Evolutionary conservation across 2,329 filamentous ascomycete genomes (phyloP).

Genomic region (Xylariaceae sp.): DNA sequence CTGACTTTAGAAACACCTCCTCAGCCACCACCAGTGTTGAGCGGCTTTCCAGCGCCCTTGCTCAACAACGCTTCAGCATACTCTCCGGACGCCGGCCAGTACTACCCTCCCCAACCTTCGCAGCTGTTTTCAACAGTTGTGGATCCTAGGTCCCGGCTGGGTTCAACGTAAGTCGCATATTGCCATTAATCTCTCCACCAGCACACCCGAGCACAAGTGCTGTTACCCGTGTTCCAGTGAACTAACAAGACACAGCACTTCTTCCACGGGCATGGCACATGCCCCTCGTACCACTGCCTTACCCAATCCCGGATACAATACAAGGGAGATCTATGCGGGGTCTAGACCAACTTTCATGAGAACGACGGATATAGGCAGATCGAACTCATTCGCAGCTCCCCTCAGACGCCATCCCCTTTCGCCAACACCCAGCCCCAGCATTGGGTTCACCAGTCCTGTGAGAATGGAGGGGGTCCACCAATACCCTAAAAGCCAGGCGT

Average conservation of each 20-base stretch:
- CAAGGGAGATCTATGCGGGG: conserved; percentile 52
- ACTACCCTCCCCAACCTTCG: conserved; percentile 41
- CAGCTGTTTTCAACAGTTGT: conserved; percentile 37
- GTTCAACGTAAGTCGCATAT: conserved; percentile 48
- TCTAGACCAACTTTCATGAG: conserved; percentile 47
- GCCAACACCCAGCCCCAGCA: conserved; percentile 47
- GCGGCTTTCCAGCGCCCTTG: conserved; percentile 48
- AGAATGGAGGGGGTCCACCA: conserved; percentile 47
- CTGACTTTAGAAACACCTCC: conserved; percentile 50
- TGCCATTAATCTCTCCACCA: conserved; percentile 8
- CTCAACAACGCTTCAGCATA: conserved; percentile 46
- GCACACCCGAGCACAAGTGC: too few relatives aligned
- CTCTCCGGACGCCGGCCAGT: conserved; percentile 42
- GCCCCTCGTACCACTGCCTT: conserved; percentile 50
- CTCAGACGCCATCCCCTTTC: conserved; percentile 51
- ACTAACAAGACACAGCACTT: conserved; percentile 41
- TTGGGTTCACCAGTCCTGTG: conserved; percentile 40
- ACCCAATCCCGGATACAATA: conserved; percentile 48
- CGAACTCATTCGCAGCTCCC: conserved; percentile 46
- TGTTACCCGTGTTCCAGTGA: conserved; percentile 29
- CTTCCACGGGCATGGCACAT: conserved; percentile 56
- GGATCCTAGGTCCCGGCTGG: conserved; percentile 52
- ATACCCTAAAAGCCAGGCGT: conserved; percentile 38
- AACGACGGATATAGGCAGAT: conserved; percentile 46
- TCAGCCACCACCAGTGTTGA: conserved; percentile 48